phyloP scores from a whole-genome alignment of 345 rosid species.

The Trapa incisa region DNA sequence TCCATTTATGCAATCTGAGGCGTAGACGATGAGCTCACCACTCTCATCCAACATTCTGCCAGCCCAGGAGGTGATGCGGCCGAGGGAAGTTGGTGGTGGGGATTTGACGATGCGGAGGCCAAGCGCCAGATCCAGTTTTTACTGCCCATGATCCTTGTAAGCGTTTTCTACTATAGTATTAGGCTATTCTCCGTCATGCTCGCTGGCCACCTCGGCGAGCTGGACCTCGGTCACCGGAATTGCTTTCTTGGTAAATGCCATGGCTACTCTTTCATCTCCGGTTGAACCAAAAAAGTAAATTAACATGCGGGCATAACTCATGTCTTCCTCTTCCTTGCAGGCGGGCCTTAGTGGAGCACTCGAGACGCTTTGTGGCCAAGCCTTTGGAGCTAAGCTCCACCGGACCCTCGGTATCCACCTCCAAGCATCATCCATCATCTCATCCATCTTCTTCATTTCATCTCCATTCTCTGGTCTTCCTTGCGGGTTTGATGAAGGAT shows the following conservation, averaged over 20 bases:
- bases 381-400: constrained; percentile 55
- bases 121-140: constrained; percentile 45
- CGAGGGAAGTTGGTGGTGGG: constrained; percentile 8
- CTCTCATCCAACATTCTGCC: not conserved
- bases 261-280: not conserved
- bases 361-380: constrained; percentile 90
- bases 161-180: constrained; percentile 37
- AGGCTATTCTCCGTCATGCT: constrained; percentile 68
- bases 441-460: constrained; percentile 33
- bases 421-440: constrained; percentile 63
- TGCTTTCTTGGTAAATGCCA: constrained; percentile 50
- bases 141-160: constrained; percentile 61
- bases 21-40: not conserved
- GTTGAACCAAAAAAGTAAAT: no score
- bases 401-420: constrained; percentile 54
- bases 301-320: no score
- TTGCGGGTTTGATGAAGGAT: constrained; percentile 64
- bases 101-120: constrained; percentile 38
- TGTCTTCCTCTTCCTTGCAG: constrained; percentile 22
- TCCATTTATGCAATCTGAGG: no score
- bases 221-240: constrained; percentile 59
- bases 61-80: not conserved
- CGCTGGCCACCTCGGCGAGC: constrained; percentile 66
- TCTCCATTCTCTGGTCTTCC: constrained; percentile 54
- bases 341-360: constrained; percentile 65